Conservation (phyloP, 2,329 filamentous ascomycete species). For the Emergomyces orientalis region DNA sequence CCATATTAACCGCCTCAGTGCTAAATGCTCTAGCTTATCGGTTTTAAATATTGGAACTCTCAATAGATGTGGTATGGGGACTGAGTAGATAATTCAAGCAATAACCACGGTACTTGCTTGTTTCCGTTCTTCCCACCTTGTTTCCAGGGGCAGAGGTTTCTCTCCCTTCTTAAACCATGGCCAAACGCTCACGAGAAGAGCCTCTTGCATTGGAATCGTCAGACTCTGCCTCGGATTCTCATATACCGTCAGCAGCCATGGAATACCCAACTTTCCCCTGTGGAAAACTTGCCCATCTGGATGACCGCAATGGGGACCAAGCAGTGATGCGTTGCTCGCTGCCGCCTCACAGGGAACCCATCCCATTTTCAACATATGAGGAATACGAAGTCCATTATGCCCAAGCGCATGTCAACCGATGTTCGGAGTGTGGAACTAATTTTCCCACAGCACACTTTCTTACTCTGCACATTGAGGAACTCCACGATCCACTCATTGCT, state of each 20-base stretch:
- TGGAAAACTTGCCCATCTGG: conserved; percentile 54
- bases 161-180: conserved; percentile 36
- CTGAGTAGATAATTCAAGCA: neutral
- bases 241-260: conserved; percentile 26
- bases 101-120: neutral
- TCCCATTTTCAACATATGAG: conserved; percentile 63
- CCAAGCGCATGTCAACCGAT: conserved; percentile 73
- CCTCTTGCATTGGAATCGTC: neutral
- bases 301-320: conserved; percentile 26
- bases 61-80: neutral
- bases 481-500: conserved; percentile 71
- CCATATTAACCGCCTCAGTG: neutral
- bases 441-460: conserved; percentile 78
- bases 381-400: conserved; percentile 84
- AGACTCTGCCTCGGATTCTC: conserved; percentile 29
- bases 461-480: conserved; percentile 77
- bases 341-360: conserved; percentile 62
- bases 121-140: neutral
- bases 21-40: neutral
- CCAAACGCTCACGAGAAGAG: conserved; percentile 51
- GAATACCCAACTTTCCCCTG: conserved; percentile 12
- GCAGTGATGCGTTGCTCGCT: conserved; percentile 67
- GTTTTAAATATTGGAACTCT: neutral
- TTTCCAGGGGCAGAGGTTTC: neutral
- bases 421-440: conserved; percentile 73